Conservation (phyloP, 768 basidiomycete species). For the Chalciporus pseudorubinellus region DNA sequence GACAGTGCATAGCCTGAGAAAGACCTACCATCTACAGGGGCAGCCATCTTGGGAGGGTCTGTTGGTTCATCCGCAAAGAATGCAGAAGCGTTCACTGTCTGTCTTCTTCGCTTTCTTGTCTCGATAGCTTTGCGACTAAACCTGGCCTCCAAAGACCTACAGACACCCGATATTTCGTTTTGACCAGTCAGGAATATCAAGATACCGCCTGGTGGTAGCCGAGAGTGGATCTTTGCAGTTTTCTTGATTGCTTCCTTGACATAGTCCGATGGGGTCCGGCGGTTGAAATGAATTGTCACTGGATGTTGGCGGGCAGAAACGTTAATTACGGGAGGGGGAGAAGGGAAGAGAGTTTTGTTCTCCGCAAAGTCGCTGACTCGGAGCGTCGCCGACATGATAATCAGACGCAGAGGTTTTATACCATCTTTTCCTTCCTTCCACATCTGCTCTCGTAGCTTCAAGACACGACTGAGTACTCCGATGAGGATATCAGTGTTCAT, state of each 20-base stretch:
- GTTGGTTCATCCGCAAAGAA: slow-evolving; percentile 28
- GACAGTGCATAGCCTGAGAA: neutral
- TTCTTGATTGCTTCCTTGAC: slow-evolving; percentile 89
- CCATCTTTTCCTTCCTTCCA: slow-evolving; percentile 78
- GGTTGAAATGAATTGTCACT: slow-evolving; percentile 91
- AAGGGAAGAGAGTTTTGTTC: slow-evolving; percentile 76
- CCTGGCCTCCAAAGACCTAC: slow-evolving; percentile 72
- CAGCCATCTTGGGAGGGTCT: slow-evolving; percentile 13
- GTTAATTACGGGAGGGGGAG: slow-evolving; percentile 87
- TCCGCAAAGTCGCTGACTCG: slow-evolving; percentile 90
- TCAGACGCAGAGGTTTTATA: slow-evolving; percentile 82
- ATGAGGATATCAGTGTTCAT: slow-evolving; percentile 98
- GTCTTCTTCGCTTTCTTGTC: slow-evolving; percentile 42
- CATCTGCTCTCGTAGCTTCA: slow-evolving; percentile 83
- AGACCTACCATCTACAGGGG: slow-evolving; percentile 19
- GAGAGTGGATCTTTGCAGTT: slow-evolving; percentile 85
- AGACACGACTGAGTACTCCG: slow-evolving; percentile 92
- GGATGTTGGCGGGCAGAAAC: slow-evolving; percentile 91
- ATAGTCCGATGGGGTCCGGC: slow-evolving; percentile 84
- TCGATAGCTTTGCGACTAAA: slow-evolving; percentile 69
- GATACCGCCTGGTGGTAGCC: slow-evolving; percentile 90
- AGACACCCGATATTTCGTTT: slow-evolving; percentile 87
- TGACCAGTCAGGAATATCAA: slow-evolving; percentile 95
- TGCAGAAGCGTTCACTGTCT: slow-evolving; percentile 22
- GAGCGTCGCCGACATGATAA: slow-evolving; percentile 99